Percentiles rank a stretch among this genome's conserved stretches.
phyloP scores from a whole-genome alignment of 2,329 filamentous ascomycete species.

The Stachybotrys echinatus region DNA sequence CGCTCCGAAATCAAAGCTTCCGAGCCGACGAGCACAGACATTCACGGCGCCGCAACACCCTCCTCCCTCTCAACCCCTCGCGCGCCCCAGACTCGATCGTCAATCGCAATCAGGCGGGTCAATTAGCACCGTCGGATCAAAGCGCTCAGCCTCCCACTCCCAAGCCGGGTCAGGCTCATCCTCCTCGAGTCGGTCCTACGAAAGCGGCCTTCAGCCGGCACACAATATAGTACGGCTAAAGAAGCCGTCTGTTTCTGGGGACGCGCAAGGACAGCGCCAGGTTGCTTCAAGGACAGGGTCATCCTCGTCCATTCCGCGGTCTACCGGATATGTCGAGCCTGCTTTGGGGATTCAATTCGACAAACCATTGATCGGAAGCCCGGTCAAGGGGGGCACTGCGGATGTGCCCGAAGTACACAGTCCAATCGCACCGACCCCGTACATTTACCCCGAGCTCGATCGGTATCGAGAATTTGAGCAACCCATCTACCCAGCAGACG shows the following conservation, averaged over 20 bases:
- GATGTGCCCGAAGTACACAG: conserved; percentile 36
- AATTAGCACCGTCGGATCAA: conserved; percentile 25
- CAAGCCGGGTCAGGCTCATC: conserved; percentile 26
- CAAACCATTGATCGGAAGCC: conserved; percentile 35
- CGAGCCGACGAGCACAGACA: conserved; percentile 16
- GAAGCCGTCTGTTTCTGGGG: conserved; percentile 38
- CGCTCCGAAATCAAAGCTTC: conserved; percentile 9
- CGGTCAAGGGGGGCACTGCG: conserved; percentile 35
- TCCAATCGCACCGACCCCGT: conserved; percentile 32
- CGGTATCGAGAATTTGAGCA: conserved; percentile 48
- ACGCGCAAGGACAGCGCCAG: conserved; percentile 23
- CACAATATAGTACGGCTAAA: conserved; percentile 45
- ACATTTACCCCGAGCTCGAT: conserved; percentile 56
- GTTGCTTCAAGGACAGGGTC: conserved; percentile 34
- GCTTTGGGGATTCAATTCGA: conserved; percentile 31
- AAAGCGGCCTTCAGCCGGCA: conserved; percentile 22
- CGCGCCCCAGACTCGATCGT: conserved; percentile 24
- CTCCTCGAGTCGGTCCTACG: conserved; percentile 26
- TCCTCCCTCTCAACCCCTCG: conserved; percentile 15
- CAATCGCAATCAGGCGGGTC: conserved; percentile 39
- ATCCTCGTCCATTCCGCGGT: conserved; percentile 36
- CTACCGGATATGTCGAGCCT: conserved; percentile 28
- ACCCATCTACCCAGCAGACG: conserved; percentile 26
- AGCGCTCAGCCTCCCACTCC: conserved; percentile 21
- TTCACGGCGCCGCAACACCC: conserved; percentile 12